Conservation (phyloP, 768 basidiomycete genomes). For the Suillus cothurnatus region DNA sequence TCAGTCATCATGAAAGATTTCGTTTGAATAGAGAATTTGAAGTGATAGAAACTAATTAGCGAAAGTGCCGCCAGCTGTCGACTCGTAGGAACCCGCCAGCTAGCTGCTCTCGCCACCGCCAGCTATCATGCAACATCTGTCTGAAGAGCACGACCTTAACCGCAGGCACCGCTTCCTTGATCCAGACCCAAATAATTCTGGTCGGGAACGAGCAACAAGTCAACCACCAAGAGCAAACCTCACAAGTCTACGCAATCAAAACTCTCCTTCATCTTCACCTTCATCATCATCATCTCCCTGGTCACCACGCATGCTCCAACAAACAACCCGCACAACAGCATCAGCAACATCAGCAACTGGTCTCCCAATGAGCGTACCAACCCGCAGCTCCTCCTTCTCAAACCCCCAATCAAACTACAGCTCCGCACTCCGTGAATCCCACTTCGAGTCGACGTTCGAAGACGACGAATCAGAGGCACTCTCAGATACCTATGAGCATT, state of each 20-base stretch:
- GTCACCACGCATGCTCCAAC: conserved; percentile 42
- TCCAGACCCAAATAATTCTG: conserved; percentile 42
- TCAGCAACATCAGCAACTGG: conserved; percentile 20
- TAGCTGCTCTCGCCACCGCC: conserved; percentile 2
- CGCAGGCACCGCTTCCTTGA: conserved; percentile 62
- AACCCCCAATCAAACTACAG: conserved; percentile 57
- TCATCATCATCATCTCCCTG: conserved; percentile 48
- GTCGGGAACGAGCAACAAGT: conserved; percentile 67
- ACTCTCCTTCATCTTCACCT: conserved; percentile 53
- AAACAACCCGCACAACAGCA: conserved; percentile 31
- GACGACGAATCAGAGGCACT: conserved; percentile 75
- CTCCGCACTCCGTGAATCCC: conserved; percentile 64
- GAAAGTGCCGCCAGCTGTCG: not conserved
- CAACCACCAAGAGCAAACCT: conserved; percentile 64
- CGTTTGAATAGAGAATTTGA: not conserved
- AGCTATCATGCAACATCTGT: conserved; percentile 33
- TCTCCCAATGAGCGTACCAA: conserved; percentile 57
- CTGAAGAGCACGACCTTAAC: conserved; percentile 51
- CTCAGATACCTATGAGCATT: conserved; percentile 54
- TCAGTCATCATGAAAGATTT: not conserved
- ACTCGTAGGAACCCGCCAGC: not conserved
- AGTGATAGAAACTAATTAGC: conserved; percentile 2
- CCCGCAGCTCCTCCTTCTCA: conserved; percentile 71
- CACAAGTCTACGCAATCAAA: conserved; percentile 21
- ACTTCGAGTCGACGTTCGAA: conserved; percentile 79